Percentiles rank a stretch among this genome's conserved stretches.
These are phyloP conservation scores for Aureobasidium namibiae DNA, from an alignment of 2,329 filamentous ascomycete genomes.

Conservation along the genomic window DNA sequence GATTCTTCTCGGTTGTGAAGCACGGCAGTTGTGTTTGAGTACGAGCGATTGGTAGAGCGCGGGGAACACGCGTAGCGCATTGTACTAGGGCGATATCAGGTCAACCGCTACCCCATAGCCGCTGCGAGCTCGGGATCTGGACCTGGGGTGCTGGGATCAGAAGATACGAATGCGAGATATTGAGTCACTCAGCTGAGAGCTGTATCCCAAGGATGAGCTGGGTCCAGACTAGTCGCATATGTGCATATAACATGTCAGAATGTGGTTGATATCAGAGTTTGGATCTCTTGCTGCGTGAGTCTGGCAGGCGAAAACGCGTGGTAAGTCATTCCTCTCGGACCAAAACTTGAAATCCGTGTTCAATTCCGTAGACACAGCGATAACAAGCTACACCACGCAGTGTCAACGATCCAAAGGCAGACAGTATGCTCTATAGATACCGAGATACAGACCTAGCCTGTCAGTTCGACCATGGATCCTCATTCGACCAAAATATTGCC, in stretches of 20 bases:
- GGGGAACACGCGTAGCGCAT: not conserved
- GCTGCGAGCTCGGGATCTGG: not conserved
- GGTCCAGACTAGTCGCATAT: no score
- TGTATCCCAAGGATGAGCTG: not conserved
- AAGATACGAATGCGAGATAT: not conserved
- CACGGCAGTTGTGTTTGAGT: conserved; percentile 8
- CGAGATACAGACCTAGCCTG: not conserved
- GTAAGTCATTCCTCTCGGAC: no score
- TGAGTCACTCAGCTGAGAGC: not conserved
- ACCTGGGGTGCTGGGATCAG: not conserved
- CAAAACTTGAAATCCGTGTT: no score
- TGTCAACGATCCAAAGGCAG: no score
- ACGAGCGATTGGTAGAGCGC: not conserved
- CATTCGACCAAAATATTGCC: not conserved
- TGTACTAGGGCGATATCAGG: not conserved
- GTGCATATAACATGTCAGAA: not conserved
- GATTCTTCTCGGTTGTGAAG: not conserved
- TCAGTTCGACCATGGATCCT: not conserved
- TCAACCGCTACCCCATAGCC: not conserved
- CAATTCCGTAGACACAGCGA: no score
- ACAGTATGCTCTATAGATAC: not conserved
- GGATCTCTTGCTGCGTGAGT: not conserved
- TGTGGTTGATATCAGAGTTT: not conserved
- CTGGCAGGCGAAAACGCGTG: no score
- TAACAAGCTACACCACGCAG: no score